phyloP scores from a whole-genome alignment of 2,329 filamentous ascomycete genomes.

The Penicillium sp. region DNA sequence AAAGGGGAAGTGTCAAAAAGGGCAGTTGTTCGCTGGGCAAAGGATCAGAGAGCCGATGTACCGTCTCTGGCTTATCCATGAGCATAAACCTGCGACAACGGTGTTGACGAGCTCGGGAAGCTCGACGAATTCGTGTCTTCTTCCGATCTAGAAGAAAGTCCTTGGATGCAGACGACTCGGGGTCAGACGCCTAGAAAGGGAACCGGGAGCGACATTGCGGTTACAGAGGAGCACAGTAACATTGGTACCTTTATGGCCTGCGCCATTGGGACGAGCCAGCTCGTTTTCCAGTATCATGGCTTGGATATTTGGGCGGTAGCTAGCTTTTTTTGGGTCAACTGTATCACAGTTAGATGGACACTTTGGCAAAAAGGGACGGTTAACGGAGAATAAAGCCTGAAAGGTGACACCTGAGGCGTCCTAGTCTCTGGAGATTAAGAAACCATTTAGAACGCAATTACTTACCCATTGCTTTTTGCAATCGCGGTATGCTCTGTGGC shows the following conservation, averaged over 20 bases:
- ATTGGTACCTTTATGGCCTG: not conserved
- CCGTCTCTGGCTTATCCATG: not conserved
- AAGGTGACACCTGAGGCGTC: not conserved
- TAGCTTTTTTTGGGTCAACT: conserved; percentile 40
- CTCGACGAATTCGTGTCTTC: not conserved
- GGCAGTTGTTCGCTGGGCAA: conserved; percentile 14
- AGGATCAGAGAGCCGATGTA: not conserved
- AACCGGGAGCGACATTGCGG: not conserved
- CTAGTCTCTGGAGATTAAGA: not conserved
- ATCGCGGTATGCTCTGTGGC: conserved; percentile 79
- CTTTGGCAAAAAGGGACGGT: not conserved
- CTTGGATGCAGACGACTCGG: not conserved
- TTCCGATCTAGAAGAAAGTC: not conserved
- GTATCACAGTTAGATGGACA: conserved; percentile 14
- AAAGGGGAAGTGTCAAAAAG: conserved; percentile 12
- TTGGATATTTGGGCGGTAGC: conserved; percentile 13
- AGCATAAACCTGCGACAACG: not conserved
- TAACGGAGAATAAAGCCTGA: not conserved
- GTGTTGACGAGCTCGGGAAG: not conserved
- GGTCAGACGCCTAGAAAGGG: not conserved
- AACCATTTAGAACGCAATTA: conserved; percentile 19
- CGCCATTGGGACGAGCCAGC: conserved; percentile 6
- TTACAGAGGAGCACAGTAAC: not conserved
- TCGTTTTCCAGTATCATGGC: conserved; percentile 7
- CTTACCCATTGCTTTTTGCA: conserved; percentile 95